Conservation (phyloP, 768 basidiomycete species). For the Pleurotus cornucopiae region DNA sequence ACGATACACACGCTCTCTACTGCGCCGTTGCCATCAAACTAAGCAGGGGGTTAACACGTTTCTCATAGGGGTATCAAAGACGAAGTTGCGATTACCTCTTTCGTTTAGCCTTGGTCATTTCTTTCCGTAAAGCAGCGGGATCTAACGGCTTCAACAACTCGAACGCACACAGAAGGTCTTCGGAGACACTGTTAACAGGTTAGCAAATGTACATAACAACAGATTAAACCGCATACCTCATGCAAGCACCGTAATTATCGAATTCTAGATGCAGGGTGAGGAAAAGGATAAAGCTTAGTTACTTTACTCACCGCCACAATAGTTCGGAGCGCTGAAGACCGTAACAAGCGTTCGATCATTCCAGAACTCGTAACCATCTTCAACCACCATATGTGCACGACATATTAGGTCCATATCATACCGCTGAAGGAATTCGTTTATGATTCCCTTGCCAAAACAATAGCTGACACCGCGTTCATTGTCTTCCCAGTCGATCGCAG, state of each 20-base stretch:
- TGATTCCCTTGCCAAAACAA: conserved; percentile 97
- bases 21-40: conserved; percentile 29
- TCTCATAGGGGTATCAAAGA: too few relatives aligned
- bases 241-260: conserved; percentile 93
- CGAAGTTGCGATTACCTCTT: conserved; percentile 62
- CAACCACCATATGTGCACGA: conserved; percentile 99
- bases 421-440: conserved; percentile 90
- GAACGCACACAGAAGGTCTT: conserved; percentile 95
- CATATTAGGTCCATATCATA: conserved; percentile 99
- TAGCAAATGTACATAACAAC: conserved; percentile 9
- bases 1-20: background rate
- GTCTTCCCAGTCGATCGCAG: conserved; percentile 98
- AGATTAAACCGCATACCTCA: conserved; percentile 56
- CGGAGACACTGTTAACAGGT: conserved; percentile 67
- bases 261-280: conserved; percentile 54
- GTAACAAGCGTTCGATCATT: conserved; percentile 98
- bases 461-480: conserved; percentile 99
- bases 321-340: conserved; percentile 97
- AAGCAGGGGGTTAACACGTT: conserved; percentile 7
- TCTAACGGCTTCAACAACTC: conserved; percentile 96
- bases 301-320: conserved; percentile 80
- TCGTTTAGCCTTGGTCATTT: conserved; percentile 98
- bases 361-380: conserved; percentile 99
- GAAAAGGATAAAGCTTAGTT: conserved; percentile 9
- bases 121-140: conserved; percentile 90